Base-by-base conservation (phyloP, 441 rosid species). In the Theobroma grandiflorum region DNA sequence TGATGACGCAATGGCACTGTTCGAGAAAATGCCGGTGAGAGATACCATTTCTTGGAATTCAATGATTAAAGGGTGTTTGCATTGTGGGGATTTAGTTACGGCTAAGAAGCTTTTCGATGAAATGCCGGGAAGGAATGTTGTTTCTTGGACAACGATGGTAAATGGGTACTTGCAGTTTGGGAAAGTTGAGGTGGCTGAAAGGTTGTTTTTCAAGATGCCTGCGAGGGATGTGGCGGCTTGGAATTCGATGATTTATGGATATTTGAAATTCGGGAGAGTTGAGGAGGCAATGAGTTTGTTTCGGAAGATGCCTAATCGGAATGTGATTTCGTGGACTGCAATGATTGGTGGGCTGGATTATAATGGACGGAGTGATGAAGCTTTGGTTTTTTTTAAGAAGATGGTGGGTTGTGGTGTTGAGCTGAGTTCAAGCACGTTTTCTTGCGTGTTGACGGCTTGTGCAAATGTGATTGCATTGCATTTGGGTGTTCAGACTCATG, bases 141-240 rank as follows among this genome's bases (percentile, higher is more conserved):
- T 95, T 82, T 91, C 96, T 4, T 91, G 95, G 94, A 95, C 95
- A 22, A 85, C 91, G 0, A 91, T 95, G 90, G 75, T 95, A 15
- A 83, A 88, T 85, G 96, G 97, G 72, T 91, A 86, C 82, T 80
- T 93, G 58, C 84, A 74, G 78, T 84, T 81, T 0, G 91, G 91
- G 65, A 72, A 35, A 42, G 80, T 89, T 65, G 83, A 86, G 66
- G 57, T 78, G 72, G 92, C 92, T 2, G 88, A 87, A 81, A 80
- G 63, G 59, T 78, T 89, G 64, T 91, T 91, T 83, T 43, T 31
- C 68, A 80, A 86, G 50, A 87, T 88, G 88, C 91, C 88, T 4
- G 52, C 64, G 58, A 86, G 66, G 83, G 92, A 91, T 85, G 72
- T 43, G 15, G 89, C 87, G 2, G 90, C 92, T 0, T 87, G 91